phyloP scores from a whole-genome alignment of 129 eudicot species.

The Flaveria sonorensis region DNA sequence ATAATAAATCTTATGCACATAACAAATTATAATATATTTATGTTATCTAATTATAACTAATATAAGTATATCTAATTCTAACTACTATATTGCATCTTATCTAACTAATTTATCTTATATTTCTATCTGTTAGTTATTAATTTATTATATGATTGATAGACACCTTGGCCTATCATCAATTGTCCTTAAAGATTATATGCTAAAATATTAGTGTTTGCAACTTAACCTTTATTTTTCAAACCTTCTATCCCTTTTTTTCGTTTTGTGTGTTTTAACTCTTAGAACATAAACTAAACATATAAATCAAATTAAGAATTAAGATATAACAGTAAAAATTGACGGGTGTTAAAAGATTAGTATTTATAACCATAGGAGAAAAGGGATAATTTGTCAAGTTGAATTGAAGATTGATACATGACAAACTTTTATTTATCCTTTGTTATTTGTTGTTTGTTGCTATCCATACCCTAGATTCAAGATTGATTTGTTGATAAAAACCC shows the following conservation, averaged over 20 bases:
- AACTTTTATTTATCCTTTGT: constrained; percentile 16
- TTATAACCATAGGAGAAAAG: constrained; percentile 6
- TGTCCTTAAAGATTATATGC: not conserved
- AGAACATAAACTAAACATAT: not conserved
- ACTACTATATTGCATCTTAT: not conserved
- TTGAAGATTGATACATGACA: not conserved
- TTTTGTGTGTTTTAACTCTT: not conserved
- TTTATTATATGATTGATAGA: not conserved
- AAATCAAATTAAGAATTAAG: not conserved
- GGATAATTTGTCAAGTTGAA: constrained; percentile 18
- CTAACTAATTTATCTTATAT: too few species aligned
- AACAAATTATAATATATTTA: not conserved
- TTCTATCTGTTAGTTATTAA: not conserved
- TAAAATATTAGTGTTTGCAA: too few species aligned
- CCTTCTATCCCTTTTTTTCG: not conserved
- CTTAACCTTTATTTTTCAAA: not conserved
- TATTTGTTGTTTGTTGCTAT: constrained; percentile 21
- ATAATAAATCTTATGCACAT: not conserved
- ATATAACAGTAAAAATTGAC: not conserved
- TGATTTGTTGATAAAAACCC: constrained; percentile 29
- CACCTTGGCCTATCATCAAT: not conserved
- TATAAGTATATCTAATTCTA: not conserved
- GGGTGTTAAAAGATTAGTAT: not conserved
- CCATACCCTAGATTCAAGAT: constrained; percentile 40
- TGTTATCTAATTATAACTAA: not conserved